phyloP scores from a whole-genome alignment of 768 basidiomycete species.

The Tulasnella sp. region DNA sequence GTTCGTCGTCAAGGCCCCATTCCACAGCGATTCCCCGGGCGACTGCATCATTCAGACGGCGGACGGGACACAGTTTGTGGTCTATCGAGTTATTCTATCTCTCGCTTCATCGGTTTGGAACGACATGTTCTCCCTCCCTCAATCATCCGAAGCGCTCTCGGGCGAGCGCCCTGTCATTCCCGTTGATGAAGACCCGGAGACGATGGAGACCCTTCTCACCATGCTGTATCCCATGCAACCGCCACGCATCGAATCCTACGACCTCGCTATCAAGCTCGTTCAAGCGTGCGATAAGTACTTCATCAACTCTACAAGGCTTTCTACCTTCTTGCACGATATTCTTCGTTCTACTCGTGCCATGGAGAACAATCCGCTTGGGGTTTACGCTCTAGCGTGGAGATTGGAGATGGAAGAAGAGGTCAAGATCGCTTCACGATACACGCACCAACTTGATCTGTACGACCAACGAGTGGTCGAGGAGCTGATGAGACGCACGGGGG shows the following conservation, averaged over 20 bases:
- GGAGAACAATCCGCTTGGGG: no score
- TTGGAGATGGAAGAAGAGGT: no score
- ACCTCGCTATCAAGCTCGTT: constrained; percentile 25
- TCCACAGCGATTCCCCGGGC: constrained; percentile 35
- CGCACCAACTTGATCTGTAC: no score
- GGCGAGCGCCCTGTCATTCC: constrained; percentile 28
- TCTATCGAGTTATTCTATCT: constrained; percentile 60
- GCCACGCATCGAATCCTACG: neutral
- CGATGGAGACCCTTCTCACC: constrained; percentile 38
- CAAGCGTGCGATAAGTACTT: constrained; percentile 38
- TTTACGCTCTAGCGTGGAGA: no score
- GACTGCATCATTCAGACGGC: constrained; percentile 61
- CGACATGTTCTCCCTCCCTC: constrained; percentile 53
- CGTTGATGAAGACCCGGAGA: constrained; percentile 35
- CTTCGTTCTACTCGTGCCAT: no score
- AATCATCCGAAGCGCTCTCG: constrained; percentile 30
- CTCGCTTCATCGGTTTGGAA: constrained; percentile 63
- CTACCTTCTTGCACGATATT: neutral
- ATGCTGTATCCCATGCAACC: constrained; percentile 38
- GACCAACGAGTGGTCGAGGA: neutral
- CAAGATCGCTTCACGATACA: no score
- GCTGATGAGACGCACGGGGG: neutral
- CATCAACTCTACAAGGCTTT: constrained; percentile 16
- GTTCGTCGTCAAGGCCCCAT: neutral
- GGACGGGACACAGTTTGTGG: constrained; percentile 56